These are phyloP conservation scores for Paramecium sonneborni DNA, from an alignment of 73 alveolate genomes.

Conservation along the genomic window DNA sequence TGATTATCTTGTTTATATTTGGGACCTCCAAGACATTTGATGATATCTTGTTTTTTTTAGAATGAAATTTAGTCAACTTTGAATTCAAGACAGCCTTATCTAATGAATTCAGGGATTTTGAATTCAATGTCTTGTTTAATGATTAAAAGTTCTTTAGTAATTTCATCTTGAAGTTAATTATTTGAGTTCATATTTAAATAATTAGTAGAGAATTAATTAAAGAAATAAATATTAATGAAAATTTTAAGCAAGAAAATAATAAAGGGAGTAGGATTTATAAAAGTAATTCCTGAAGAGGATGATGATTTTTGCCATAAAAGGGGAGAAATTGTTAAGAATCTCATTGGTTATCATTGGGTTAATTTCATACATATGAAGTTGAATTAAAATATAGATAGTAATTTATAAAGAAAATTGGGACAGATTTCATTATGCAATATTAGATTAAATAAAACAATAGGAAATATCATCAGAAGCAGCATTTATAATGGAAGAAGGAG, in stretches of 20 bases:
- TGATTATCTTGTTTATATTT: not conserved
- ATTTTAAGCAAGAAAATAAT: conserved; percentile 4
- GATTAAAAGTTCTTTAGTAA: not conserved
- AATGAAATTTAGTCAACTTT: not conserved
- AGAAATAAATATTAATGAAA: not conserved
- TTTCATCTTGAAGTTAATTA: not conserved
- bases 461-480: conserved; percentile 57
- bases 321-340: conserved; percentile 59
- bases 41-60: not conserved
- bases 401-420: conserved; percentile 54
- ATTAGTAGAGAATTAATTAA: not conserved
- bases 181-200: not conserved
- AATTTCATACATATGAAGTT: conserved; percentile 51
- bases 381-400: conserved; percentile 51
- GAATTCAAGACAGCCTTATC: not conserved
- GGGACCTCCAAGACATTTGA: not conserved
- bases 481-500: conserved; percentile 62
- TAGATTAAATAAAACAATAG: not conserved
- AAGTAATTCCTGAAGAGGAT: conserved; percentile 47
- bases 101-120: not conserved
- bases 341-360: conserved; percentile 49
- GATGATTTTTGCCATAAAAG: conserved; percentile 62
- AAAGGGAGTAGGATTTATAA: conserved; percentile 56
- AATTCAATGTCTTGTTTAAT: conserved; percentile 14
- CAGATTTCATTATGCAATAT: conserved; percentile 46